These are phyloP conservation scores for Chloroidium sp. DNA, from an alignment of 163 green algal species.

Conservation along the genomic window DNA sequence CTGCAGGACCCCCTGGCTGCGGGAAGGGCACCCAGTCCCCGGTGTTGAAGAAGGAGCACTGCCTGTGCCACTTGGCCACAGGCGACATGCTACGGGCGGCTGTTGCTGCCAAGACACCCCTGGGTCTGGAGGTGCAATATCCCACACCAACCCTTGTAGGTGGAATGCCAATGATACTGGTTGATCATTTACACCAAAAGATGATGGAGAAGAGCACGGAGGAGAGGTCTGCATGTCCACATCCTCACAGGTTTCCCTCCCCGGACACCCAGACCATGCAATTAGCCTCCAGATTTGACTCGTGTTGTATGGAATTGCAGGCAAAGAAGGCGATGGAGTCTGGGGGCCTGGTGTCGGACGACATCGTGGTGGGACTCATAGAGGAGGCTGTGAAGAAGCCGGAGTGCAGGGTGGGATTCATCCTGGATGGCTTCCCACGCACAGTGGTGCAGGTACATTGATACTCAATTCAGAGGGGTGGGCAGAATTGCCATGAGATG, in stretches of 20 bases:
- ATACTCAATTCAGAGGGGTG: no score
- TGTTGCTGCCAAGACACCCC: constrained; percentile 75
- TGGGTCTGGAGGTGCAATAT: constrained; percentile 71
- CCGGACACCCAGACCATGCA: no score
- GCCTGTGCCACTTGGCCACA: constrained; percentile 95
- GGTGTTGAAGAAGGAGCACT: constrained; percentile 92
- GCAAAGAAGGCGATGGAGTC: constrained; percentile 93
- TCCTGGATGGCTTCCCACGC: constrained; percentile 96
- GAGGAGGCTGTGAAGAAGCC: constrained; percentile 81
- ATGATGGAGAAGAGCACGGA: neutral
- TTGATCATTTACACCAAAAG: neutral
- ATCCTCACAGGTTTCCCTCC: neutral
- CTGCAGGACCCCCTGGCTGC: constrained; percentile 78
- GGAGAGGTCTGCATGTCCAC: neutral
- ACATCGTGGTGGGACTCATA: constrained; percentile 97
- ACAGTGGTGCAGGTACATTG: constrained; percentile 58
- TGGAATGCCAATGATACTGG: no score
- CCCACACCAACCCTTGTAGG: no score
- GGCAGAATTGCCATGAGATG: no score
- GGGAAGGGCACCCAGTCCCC: constrained; percentile 97
- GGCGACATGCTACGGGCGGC: constrained; percentile 94
- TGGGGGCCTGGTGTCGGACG: constrained; percentile 88
- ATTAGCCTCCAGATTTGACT: no score
- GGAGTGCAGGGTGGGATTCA: constrained; percentile 87
- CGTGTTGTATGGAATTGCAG: constrained; percentile 16